phyloP scores from a whole-genome alignment of 345 rosid species.

The Populus nigra region DNA sequence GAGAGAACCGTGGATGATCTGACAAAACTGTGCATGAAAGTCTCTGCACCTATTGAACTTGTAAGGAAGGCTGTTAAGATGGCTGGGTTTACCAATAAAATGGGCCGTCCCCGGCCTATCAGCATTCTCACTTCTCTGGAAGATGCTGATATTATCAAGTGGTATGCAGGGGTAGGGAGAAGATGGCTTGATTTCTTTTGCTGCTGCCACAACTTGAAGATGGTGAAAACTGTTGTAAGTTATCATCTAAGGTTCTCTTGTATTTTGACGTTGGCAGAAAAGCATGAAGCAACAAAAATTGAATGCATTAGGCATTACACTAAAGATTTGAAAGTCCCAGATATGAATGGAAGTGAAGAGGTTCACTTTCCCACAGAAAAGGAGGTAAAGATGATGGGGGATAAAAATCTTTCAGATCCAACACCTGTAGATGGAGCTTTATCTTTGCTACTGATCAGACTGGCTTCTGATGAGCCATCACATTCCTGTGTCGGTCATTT shows the following conservation, averaged over 20 bases:
- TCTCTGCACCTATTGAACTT: conserved; percentile 74
- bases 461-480: conserved; percentile 64
- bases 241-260: conserved; percentile 93
- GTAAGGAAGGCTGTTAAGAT: conserved; percentile 77
- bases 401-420: conserved; percentile 70
- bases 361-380: conserved; percentile 69
- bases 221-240: conserved; percentile 70
- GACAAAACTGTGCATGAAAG: conserved; percentile 71
- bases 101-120: conserved; percentile 93
- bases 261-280: conserved; percentile 83
- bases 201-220: conserved; percentile 84
- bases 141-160: conserved; percentile 83
- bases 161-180: conserved; percentile 90
- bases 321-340: conserved; percentile 67
- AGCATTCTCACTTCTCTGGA: conserved; percentile 59
- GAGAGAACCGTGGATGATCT: conserved; percentile 68
- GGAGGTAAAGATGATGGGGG: conserved; percentile 95
- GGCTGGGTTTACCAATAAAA: conserved; percentile 79
- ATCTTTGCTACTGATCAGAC: conserved; percentile 63
- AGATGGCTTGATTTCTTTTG: conserved; percentile 94
- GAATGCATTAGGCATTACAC: conserved; percentile 77
- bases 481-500: conserved; percentile 67
- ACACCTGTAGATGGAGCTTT: conserved; percentile 79
- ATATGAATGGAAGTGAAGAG: conserved; percentile 51
- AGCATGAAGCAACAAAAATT: conserved; percentile 79